Evolutionary conservation across 2,329 filamentous ascomycete genomes (phyloP).

Genomic region (Stemphylium vesicarium): DNA sequence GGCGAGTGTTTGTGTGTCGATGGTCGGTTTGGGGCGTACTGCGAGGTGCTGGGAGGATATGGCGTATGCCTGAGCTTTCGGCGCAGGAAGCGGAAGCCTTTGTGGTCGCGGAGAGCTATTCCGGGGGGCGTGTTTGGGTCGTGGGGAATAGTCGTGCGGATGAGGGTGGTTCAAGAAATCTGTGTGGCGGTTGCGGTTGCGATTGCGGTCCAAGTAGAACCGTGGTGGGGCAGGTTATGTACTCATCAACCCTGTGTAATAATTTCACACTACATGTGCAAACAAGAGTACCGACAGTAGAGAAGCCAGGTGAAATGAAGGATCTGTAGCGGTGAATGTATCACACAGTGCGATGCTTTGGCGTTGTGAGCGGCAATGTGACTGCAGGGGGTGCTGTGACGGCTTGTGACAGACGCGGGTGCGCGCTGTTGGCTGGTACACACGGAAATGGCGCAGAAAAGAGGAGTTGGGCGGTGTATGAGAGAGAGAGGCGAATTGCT

Average conservation of each 20-base stretch:
- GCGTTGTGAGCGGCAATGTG: slow-evolving; percentile 1
- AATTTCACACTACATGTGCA: not conserved
- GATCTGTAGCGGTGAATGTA: not conserved
- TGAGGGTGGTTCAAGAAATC: slow-evolving; percentile 2
- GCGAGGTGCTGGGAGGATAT: not conserved
- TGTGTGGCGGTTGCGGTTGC: slow-evolving; percentile 20
- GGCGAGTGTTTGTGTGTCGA: slow-evolving; percentile 5
- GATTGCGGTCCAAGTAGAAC: slow-evolving; percentile 19
- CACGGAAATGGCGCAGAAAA: not conserved
- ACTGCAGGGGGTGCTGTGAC: slow-evolving; percentile 1
- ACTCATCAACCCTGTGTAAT: slow-evolving; percentile 17
- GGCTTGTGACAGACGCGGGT: slow-evolving; percentile 5
- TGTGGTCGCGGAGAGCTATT: slow-evolving; percentile 1
- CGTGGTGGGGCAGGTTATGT: slow-evolving; percentile 33
- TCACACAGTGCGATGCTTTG: slow-evolving; percentile 9
- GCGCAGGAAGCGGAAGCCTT: not conserved
- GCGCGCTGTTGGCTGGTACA: slow-evolving; percentile 5
- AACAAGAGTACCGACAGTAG: not conserved
- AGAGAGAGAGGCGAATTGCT: slow-evolving; percentile 4
- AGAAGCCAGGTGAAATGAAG: not conserved
- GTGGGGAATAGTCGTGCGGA: not conserved
- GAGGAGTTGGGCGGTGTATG: not conserved
- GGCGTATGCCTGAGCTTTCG: not conserved
- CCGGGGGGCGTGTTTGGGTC: not conserved
- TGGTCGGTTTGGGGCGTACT: not conserved